These are phyloP conservation scores for Rhodotorula babjevae DNA, from an alignment of 768 basidiomycete genomes.

Conservation along the genomic window DNA sequence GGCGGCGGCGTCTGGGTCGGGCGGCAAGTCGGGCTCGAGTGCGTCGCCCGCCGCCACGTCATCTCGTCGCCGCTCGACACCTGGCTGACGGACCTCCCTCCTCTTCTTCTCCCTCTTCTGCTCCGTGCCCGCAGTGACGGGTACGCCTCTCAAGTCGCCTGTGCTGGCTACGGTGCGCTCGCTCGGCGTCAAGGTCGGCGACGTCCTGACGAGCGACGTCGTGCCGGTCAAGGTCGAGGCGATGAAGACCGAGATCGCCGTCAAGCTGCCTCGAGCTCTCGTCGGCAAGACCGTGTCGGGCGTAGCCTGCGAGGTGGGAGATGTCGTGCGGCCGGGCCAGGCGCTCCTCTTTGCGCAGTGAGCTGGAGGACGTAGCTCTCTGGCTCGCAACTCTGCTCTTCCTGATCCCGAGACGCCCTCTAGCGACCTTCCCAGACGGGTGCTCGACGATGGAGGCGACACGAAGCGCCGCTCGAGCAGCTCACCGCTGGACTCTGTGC, in stretches of 20 bases:
- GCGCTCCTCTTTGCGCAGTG: slow-evolving; percentile 46
- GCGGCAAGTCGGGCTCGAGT: neutral
- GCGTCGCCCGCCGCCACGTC: neutral
- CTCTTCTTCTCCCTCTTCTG: neutral
- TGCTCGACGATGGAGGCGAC: too few species aligned
- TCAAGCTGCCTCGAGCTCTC: slow-evolving; percentile 53
- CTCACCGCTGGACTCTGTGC: too few species aligned
- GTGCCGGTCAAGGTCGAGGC: slow-evolving; percentile 58
- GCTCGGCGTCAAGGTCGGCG: slow-evolving; percentile 43
- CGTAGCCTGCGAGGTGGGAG: slow-evolving; percentile 52
- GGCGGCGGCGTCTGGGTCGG: neutral
- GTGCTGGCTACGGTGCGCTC: slow-evolving; percentile 51
- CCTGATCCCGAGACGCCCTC: too few species aligned
- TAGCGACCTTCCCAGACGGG: too few species aligned
- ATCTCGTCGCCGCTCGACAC: too few species aligned
- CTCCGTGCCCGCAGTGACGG: slow-evolving; percentile 48
- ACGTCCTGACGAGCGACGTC: slow-evolving; percentile 45
- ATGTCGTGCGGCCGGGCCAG: slow-evolving; percentile 54
- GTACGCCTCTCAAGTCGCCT: slow-evolving; percentile 54
- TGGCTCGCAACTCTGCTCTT: too few species aligned
- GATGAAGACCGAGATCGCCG: slow-evolving; percentile 62
- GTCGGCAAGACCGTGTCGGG: slow-evolving; percentile 52
- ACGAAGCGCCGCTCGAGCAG: too few species aligned
- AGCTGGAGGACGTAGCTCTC: neutral
- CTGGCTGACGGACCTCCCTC: neutral